Percentiles rank a stretch among this genome's conserved stretches.
phyloP scores from a whole-genome alignment of 345 rosid species.

The Clarkia xantiana region DNA sequence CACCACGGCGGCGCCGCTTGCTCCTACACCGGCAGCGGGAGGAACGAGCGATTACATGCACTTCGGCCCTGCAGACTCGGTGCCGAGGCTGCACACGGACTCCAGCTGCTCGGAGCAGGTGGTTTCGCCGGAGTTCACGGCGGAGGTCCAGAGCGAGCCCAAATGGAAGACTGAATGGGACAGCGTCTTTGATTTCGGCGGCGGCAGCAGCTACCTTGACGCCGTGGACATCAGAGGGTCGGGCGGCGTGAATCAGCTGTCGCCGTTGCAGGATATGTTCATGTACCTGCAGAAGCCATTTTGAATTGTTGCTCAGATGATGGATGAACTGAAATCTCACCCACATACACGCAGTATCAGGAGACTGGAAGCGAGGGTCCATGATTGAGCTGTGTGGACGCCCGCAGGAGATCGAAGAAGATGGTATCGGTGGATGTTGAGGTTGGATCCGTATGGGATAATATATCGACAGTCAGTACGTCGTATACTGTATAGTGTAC shows the following conservation, averaged over 20 bases:
- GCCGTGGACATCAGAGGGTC: slow-evolving; percentile 21
- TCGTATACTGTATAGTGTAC: too few species aligned
- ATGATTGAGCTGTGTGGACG: slow-evolving; percentile 28
- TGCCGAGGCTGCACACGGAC: slow-evolving; percentile 61
- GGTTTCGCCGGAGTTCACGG: slow-evolving; percentile 68
- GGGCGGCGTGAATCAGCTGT: slow-evolving; percentile 31
- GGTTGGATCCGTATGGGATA: too few species aligned
- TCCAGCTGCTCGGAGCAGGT: slow-evolving; percentile 78
- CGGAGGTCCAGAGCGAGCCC: slow-evolving; percentile 92
- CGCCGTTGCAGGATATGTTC: slow-evolving; percentile 62
- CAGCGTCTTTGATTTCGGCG: slow-evolving; percentile 19
- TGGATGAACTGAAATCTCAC: too few species aligned
- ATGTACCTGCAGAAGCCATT: slow-evolving; percentile 45
- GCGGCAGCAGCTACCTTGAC: slow-evolving; percentile 38
- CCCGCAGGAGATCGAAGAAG: neutral
- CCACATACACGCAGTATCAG: slow-evolving; percentile 10
- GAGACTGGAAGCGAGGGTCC: slow-evolving; percentile 54
- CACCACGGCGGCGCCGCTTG: slow-evolving; percentile 11
- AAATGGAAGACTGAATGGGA: slow-evolving; percentile 32
- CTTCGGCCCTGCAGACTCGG: slow-evolving; percentile 66
- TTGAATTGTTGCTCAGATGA: slow-evolving; percentile 6
- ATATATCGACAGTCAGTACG: too few species aligned
- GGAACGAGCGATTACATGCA: slow-evolving; percentile 19
- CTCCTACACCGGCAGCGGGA: slow-evolving; percentile 1
- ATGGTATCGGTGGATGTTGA: neutral